Conservation (phyloP, 495 filamentous ascomycete genomes). For the Penicillium parvum region DNA sequence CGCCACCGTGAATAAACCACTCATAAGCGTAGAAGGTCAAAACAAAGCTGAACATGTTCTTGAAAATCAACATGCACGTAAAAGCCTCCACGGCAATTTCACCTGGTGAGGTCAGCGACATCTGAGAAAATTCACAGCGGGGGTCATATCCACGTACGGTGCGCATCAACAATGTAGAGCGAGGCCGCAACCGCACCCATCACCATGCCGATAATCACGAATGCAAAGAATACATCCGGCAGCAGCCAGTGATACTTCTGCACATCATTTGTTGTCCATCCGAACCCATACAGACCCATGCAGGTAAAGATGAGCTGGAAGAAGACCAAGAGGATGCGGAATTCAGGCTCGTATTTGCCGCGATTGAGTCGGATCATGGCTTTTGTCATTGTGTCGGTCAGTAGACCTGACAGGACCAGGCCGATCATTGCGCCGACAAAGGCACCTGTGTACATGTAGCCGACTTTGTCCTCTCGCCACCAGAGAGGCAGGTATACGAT, state of each 20-base stretch:
- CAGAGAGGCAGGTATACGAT: conserved; percentile 79
- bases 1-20: conserved; percentile 62
- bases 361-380: conserved; percentile 67
- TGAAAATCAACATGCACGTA: conserved; percentile 87
- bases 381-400: conserved; percentile 69
- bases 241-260: conserved; percentile 62
- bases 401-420: conserved; percentile 65
- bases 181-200: conserved; percentile 80
- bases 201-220: conserved; percentile 82
- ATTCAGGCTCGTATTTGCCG: conserved; percentile 89
- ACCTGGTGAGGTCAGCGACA: conserved; percentile 40
- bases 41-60: conserved; percentile 86
- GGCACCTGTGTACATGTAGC: conserved; percentile 83
- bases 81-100: conserved; percentile 87
- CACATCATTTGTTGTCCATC: conserved; percentile 58
- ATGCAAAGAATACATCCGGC: conserved; percentile 72
- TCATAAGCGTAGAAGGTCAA: conserved; percentile 78
- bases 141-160: conserved; percentile 54
- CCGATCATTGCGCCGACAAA: conserved; percentile 81
- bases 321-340: conserved; percentile 74
- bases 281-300: conserved; percentile 80
- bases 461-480: conserved; percentile 76
- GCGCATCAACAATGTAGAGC: conserved; percentile 92
- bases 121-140: no score
- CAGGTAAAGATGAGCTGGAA: conserved; percentile 75